Evolutionary conservation across 345 rosid species (phyloP).

Genomic region (Boechera stricta): DNA sequence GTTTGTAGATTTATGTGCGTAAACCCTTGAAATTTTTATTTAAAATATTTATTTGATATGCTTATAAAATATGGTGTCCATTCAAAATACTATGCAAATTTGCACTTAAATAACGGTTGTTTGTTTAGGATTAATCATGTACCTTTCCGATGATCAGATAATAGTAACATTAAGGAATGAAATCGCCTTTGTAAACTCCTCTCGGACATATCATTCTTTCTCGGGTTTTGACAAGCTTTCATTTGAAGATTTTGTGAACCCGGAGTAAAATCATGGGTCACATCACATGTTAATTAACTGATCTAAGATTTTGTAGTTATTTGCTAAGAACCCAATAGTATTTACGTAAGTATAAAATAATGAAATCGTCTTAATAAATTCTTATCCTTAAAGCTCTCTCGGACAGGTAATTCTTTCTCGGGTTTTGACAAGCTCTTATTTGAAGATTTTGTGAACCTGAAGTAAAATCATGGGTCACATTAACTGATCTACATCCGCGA

Average conservation of each 20-base stretch:
- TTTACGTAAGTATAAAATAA: no score
- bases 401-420: no score
- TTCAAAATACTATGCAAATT: background rate
- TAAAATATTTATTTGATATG: background rate
- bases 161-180: background rate
- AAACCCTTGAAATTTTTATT: background rate
- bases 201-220: background rate
- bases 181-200: background rate
- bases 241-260: background rate
- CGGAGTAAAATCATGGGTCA: background rate
- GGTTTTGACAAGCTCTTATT: no score
- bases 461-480: no score
- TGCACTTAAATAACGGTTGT: background rate
- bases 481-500: background rate
- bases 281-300: background rate
- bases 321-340: no score
- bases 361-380: no score
- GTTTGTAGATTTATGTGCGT: background rate
- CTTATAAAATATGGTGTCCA: slow-evolving; percentile 7
- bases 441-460: no score
- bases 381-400: no score
- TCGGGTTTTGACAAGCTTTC: background rate
- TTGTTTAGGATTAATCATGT: background rate
- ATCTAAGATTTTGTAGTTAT: no score
- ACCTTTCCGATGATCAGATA: background rate